A percentile compares a stretch with the other conserved stretches of the same genome.
Evolutionary conservation across 441 rosid species (phyloP).

Genomic region (Bruguiera hainesii): DNA sequence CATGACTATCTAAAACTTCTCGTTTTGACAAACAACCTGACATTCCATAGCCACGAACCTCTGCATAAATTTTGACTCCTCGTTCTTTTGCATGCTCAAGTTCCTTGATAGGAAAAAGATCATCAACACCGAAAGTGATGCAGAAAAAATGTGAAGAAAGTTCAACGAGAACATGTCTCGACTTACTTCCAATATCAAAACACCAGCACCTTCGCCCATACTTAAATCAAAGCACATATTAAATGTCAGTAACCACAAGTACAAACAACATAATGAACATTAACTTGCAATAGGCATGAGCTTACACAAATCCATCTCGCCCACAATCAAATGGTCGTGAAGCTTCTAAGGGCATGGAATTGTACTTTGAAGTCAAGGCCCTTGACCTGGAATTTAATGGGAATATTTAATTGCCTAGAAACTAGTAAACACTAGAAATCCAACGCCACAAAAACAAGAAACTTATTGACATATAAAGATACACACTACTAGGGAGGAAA

Average conservation of each 20-base stretch:
- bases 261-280: constrained; percentile 3
- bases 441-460: neutral
- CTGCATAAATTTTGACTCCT: constrained; percentile 88
- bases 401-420: constrained; percentile 9
- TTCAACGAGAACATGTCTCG: constrained; percentile 3
- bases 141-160: constrained; percentile 4
- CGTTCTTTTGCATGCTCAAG: constrained; percentile 88
- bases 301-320: constrained; percentile 98
- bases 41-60: constrained; percentile 96
- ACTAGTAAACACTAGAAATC: neutral
- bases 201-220: constrained; percentile 93
- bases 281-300: constrained; percentile 15
- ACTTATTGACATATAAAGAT: neutral
- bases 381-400: constrained; percentile 52
- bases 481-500: neutral
- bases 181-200: constrained; percentile 82
- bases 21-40: constrained; percentile 53
- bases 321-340: constrained; percentile 92
- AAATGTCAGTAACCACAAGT: neutral
- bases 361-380: constrained; percentile 81
- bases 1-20: neutral
- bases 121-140: neutral
- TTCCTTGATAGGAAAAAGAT: constrained; percentile 43
- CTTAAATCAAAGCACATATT: constrained; percentile 41
- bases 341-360: constrained; percentile 75